Evolutionary conservation across 202 grass and related monocot genomes (phyloP).

Genomic region (Elaeis oleifera): DNA sequence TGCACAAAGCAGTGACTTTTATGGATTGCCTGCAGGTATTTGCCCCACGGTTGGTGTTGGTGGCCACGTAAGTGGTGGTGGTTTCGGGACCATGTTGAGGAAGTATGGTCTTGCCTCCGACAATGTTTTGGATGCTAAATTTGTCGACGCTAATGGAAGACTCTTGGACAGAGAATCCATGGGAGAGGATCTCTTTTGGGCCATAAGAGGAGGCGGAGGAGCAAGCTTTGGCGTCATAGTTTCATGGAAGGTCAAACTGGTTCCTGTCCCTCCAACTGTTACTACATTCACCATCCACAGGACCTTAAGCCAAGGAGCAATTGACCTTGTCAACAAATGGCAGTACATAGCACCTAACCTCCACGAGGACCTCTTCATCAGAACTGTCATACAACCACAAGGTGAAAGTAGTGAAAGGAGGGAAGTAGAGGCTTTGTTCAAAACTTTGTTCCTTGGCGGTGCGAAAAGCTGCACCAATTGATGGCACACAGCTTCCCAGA

Average conservation of each 20-base stretch:
- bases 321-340: conserved; percentile 35
- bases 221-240: conserved; percentile 69
- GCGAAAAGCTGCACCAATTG: no score
- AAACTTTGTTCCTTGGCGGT: no score
- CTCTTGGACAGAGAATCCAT: conserved; percentile 36
- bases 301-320: conserved; percentile 25
- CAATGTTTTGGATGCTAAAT: conserved; percentile 45
- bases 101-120: conserved; percentile 51
- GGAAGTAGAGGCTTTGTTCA: no score
- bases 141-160: conserved; percentile 49
- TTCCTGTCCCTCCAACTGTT: conserved; percentile 37
- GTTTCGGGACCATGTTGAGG: no score
- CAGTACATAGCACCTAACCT: conserved; percentile 10
- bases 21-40: no score
- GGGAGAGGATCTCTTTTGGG: conserved; percentile 71
- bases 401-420: no score
- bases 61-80: no score
- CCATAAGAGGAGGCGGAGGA: conserved; percentile 61
- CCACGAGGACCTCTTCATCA: no score
- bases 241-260: conserved; percentile 47
- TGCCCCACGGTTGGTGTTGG: no score
- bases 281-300: conserved; percentile 37
- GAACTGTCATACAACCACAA: no score
- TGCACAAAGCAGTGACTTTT: no score
- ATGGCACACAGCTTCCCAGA: no score